Evolutionary conservation across 805 yeast genomes (phyloP).

Genomic region (Brettanomyces custersianus): DNA sequence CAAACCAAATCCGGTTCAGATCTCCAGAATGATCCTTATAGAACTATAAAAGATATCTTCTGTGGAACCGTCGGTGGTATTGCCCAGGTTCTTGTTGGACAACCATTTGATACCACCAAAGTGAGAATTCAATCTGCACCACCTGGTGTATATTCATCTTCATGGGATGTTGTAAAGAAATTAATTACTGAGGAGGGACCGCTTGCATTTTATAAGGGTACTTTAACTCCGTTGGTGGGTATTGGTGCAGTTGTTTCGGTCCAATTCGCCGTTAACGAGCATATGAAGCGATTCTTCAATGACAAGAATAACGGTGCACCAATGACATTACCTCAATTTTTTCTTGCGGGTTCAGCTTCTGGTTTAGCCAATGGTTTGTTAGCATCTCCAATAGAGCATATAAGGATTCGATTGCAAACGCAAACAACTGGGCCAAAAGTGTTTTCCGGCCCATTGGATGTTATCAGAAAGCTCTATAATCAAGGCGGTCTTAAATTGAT

Average conservation of each 20-base stretch:
- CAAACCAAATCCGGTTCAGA: not conserved
- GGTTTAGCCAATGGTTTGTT: conserved; percentile 84
- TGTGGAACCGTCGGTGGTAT: conserved; percentile 96
- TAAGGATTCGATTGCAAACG: conserved; percentile 89
- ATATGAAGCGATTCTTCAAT: conserved; percentile 73
- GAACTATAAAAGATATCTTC: conserved; percentile 66
- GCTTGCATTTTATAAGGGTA: conserved; percentile 85
- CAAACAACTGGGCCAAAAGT: conserved; percentile 48
- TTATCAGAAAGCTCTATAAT: conserved; percentile 47
- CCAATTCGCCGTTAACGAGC: conserved; percentile 92
- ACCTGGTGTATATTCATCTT: conserved; percentile 54
- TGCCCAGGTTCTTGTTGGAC: conserved; percentile 92
- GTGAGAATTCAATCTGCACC: conserved; percentile 87
- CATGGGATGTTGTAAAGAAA: conserved; percentile 67
- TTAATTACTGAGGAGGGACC: conserved; percentile 76
- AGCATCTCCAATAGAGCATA: conserved; percentile 92
- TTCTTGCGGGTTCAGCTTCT: conserved; percentile 80
- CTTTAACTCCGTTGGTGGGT: conserved; percentile 86
- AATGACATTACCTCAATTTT: conserved; percentile 58
- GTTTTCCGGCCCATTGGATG: conserved; percentile 68
- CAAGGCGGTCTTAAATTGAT: conserved; percentile 44
- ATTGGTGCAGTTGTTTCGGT: conserved; percentile 98
- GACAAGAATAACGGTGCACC: conserved; percentile 33
- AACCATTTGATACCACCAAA: conserved; percentile 92
- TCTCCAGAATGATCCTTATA: conserved; percentile 7